Evolutionary conservation across 805 yeast species (phyloP).

Genomic region (Saccharomycopsis sp.): DNA sequence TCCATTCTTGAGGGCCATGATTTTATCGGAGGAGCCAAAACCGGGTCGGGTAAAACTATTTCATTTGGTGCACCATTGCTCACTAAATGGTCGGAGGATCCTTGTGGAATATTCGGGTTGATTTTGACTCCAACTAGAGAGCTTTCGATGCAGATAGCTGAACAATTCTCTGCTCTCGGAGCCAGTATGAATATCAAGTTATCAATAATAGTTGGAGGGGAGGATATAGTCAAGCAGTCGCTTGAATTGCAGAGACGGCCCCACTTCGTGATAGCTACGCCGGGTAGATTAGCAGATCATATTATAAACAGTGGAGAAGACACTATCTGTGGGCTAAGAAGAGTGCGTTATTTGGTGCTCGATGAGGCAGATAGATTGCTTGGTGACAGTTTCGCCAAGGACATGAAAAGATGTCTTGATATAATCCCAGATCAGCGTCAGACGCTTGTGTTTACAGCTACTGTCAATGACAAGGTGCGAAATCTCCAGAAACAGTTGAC

Average conservation of each 20-base stretch:
- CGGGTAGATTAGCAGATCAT: conserved; percentile 94
- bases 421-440: conserved; percentile 75
- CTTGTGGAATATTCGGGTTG: conserved; percentile 85
- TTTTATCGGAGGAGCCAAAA: conserved; percentile 97
- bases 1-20: conserved; percentile 75
- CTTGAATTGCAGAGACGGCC: conserved; percentile 76
- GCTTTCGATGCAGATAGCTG: conserved; percentile 93
- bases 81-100: conserved; percentile 91
- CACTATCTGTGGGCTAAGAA: conserved; percentile 67
- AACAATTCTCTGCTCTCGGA: conserved; percentile 91
- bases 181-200: conserved; percentile 79
- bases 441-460: conserved; percentile 89
- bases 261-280: conserved; percentile 94
- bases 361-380: conserved; percentile 95
- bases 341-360: conserved; percentile 74
- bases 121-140: conserved; percentile 91
- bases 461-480: conserved; percentile 88
- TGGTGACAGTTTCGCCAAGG: conserved; percentile 76
- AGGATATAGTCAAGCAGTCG: conserved; percentile 85
- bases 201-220: conserved; percentile 90
- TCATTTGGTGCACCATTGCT: conserved; percentile 98
- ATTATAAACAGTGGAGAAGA: conserved; percentile 84
- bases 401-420: conserved; percentile 64
- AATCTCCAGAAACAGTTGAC: conserved; percentile 60
- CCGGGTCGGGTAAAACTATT: conserved; percentile 96